Evolutionary conservation across 495 filamentous ascomycete genomes (phyloP).

Genomic region (Cairneyella variabilis): DNA sequence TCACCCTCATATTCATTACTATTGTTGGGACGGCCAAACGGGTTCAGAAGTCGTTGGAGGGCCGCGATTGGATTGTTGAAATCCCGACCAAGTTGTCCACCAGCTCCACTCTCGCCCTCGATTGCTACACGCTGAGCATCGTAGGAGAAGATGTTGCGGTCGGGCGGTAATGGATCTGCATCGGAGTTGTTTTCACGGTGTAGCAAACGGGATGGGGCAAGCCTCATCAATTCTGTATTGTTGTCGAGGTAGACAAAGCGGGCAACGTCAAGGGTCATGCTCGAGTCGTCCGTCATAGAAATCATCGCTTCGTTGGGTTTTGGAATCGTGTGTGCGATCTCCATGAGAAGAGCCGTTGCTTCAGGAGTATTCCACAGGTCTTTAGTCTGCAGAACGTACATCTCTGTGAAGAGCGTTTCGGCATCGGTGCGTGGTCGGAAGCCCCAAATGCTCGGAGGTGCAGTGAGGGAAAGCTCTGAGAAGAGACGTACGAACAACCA

Average conservation of each 20-base stretch:
- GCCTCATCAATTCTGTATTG: conserved; percentile 56
- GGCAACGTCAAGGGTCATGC: conserved; percentile 63
- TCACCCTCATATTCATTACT: neutral
- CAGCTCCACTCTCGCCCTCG: neutral
- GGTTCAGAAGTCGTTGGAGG: conserved; percentile 12
- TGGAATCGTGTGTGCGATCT: conserved; percentile 58
- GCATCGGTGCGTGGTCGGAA: conserved; percentile 58
- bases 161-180: conserved; percentile 69
- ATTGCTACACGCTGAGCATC: conserved; percentile 4
- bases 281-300: conserved; percentile 36
- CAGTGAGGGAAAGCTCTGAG: conserved; percentile 67
- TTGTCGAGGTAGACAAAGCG: conserved; percentile 78
- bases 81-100: neutral
- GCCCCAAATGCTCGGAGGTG: conserved; percentile 79
- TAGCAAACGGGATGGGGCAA: conserved; percentile 52
- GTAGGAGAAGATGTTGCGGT: conserved; percentile 43
- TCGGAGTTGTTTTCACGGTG: conserved; percentile 48
- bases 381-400: conserved; percentile 77
- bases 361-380: conserved; percentile 89
- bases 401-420: conserved; percentile 70
- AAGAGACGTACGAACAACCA: conserved; percentile 80
- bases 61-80: conserved; percentile 23
- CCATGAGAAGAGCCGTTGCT: conserved; percentile 63
- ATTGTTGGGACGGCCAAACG: neutral
- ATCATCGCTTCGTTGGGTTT: conserved; percentile 32